Conservation (phyloP, 2,329 filamentous ascomycete species). For the Beauveria brongniartii region DNA sequence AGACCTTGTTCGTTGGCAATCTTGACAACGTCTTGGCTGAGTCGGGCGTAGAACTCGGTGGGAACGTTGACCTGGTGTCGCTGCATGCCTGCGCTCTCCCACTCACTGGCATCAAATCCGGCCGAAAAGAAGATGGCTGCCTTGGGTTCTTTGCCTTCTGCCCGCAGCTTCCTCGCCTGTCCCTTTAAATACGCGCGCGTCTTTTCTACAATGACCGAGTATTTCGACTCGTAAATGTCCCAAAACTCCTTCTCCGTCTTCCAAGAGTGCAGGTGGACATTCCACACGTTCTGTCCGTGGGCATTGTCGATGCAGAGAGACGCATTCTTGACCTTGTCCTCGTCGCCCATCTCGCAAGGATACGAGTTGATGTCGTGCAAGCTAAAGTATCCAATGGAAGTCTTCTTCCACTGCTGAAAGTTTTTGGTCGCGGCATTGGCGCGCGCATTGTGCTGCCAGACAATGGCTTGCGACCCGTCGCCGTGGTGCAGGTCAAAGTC, state of each 20-base stretch:
- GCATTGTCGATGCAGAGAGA: constrained; percentile 92
- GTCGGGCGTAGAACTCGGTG: constrained; percentile 89
- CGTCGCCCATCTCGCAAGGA: constrained; percentile 89
- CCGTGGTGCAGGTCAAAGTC: constrained; percentile 91
- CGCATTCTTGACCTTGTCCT: constrained; percentile 87
- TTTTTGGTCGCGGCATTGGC: constrained; percentile 57
- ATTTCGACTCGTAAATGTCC: constrained; percentile 74
- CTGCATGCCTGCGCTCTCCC: constrained; percentile 89
- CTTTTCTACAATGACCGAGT: constrained; percentile 71
- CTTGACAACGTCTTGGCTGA: constrained; percentile 76
- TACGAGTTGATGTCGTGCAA: constrained; percentile 98
- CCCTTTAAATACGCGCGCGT: constrained; percentile 65
- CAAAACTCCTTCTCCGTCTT: constrained; percentile 79
- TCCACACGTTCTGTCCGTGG: constrained; percentile 92
- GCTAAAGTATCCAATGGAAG: constrained; percentile 90
- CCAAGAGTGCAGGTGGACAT: constrained; percentile 88
- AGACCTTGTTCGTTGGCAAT: constrained; percentile 74
- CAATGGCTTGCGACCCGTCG: constrained; percentile 89
- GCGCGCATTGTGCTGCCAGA: constrained; percentile 81
- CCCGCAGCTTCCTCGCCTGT: constrained; percentile 59
- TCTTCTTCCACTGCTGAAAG: constrained; percentile 68
- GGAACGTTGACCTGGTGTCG: constrained; percentile 92
- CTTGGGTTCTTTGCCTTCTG: constrained; percentile 56
- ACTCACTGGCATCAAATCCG: constrained; percentile 94
- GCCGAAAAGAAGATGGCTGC: constrained; percentile 92